Base-by-base conservation (phyloP, 2,329 filamentous ascomycete species). In the Talaromyces sp. region DNA sequence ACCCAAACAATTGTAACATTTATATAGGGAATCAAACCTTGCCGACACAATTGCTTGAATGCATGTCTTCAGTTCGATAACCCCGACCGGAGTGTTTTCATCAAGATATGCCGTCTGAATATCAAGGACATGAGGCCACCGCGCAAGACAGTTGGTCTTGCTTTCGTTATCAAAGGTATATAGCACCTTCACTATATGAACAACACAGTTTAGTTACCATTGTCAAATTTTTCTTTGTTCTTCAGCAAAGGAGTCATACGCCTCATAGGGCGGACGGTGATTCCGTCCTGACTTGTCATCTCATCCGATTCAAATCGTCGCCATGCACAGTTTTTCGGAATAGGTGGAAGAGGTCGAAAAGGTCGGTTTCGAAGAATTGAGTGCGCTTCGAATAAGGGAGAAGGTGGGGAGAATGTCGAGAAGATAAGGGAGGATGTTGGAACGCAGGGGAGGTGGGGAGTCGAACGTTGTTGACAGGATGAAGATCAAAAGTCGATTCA, bases 161-260 rank as follows among this genome's bases (percentile, higher is more conserved):
- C 86, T 88, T 62, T 93, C 87, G 68, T 87, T 86, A 72, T 97
- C 92, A 75, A 97, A 97, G 29, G 91, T 96, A 75, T 97, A 99
- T 56, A 96, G 86, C 45, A 97, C 89, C 81, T 97, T 97, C 74
- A 97, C 92, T 96, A 73, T 49, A 56, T 5, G 22, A 58, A 19
- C 35, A 10, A 45, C 30, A 16, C 32, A 44, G 24, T 63, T 58
- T 67, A 66, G 50, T 51, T 36, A 47, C 30, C 13, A 46, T 41
- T 16, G 40, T 36, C 17, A 11, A 24, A 43, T 14, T 10, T 6
- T 24, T 3, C n/a, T 9, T 22, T 16, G 4, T 40, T 44, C 39
- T 27, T 2, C 43, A 22, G 13, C 5, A 40, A 17, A 51, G 22
- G 44, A 44, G 35, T 37, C 85, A 71, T 84, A 89, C 86, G 80